A percentile compares a stretch with the other conserved stretches of the same genome.
phyloP scores from a whole-genome alignment of 208 protist species.

The Tetramitus jugosus region DNA sequence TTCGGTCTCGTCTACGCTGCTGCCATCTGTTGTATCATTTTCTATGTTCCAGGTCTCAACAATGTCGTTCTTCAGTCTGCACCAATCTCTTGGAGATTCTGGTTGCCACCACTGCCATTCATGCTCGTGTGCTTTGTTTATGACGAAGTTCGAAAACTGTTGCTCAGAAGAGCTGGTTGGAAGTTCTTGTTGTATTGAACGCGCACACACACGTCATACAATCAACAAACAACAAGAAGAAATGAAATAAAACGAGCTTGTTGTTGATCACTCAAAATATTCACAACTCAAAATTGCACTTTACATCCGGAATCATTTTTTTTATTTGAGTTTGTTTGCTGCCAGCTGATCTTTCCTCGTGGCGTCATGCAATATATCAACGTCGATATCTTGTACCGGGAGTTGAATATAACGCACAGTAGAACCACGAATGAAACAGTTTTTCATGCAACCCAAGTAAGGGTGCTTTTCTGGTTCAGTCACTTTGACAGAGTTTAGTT shows the following conservation, averaged over 20 bases:
- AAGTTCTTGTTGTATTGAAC: too few species aligned
- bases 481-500: conserved; percentile 62
- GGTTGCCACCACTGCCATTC: conserved; percentile 34
- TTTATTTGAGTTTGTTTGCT: too few species aligned
- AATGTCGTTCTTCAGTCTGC: conserved; percentile 4
- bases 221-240: too few species aligned
- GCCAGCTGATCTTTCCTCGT: conserved; percentile 43
- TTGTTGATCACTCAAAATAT: too few species aligned
- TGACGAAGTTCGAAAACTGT: conserved; percentile 42
- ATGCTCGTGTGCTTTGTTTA: conserved; percentile 41
- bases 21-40: conserved; percentile 23
- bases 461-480: conserved; percentile 63
- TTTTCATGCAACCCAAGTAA: conserved; percentile 62
- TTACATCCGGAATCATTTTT: too few species aligned
- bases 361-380: conserved; percentile 68
- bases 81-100: conserved; percentile 1
- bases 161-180: conserved; percentile 24
- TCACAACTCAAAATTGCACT: too few species aligned
- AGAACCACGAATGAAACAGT: conserved; percentile 77
- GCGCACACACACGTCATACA: too few species aligned
- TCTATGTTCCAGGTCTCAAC: conserved; percentile 29
- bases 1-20: conserved; percentile 5
- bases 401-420: conserved; percentile 75
- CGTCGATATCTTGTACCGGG: conserved; percentile 59
- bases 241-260: too few species aligned